A percentile compares a stretch with the other conserved stretches of the same genome.
phyloP scores from a whole-genome alignment of 2,329 filamentous ascomycete species.

The Colletotrichum trifolii region DNA sequence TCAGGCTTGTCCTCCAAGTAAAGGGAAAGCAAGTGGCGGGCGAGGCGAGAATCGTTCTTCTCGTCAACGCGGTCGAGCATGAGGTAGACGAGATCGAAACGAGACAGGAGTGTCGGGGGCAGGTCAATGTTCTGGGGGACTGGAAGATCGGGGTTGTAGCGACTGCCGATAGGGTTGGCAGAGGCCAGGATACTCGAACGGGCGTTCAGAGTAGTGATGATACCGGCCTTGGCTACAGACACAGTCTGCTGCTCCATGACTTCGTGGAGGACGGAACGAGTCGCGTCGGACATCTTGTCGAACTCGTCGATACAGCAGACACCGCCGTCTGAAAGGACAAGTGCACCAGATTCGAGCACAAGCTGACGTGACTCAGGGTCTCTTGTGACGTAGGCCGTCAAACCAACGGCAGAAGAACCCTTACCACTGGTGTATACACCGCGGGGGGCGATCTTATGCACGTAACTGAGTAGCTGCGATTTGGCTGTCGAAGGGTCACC shows the following conservation, averaged over 20 bases:
- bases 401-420: constrained; percentile 82
- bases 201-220: constrained; percentile 96
- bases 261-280: constrained; percentile 85
- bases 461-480: constrained; percentile 92
- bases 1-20: constrained; percentile 96
- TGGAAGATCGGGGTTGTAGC: constrained; percentile 95
- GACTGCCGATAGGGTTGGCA: constrained; percentile 96
- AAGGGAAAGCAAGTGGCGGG: constrained; percentile 93
- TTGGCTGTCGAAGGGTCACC: constrained; percentile 97
- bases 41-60: constrained; percentile 85
- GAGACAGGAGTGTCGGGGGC: constrained; percentile 91
- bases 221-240: constrained; percentile 89
- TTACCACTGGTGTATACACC: constrained; percentile 85
- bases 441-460: constrained; percentile 96
- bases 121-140: constrained; percentile 99
- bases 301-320: constrained; percentile 90
- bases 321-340: constrained; percentile 83
- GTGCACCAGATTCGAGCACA: constrained; percentile 81
- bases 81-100: constrained; percentile 97
- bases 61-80: constrained; percentile 96
- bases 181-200: constrained; percentile 95
- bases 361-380: constrained; percentile 84
- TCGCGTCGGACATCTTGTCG: constrained; percentile 85
- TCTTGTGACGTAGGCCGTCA: constrained; percentile 83
- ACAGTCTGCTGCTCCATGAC: constrained; percentile 92